Evolutionary conservation across 2,329 filamentous ascomycete genomes (phyloP), one percentile per base, ranked within the genome.

Genomic region (Lachnellula occidentalis): DNA sequence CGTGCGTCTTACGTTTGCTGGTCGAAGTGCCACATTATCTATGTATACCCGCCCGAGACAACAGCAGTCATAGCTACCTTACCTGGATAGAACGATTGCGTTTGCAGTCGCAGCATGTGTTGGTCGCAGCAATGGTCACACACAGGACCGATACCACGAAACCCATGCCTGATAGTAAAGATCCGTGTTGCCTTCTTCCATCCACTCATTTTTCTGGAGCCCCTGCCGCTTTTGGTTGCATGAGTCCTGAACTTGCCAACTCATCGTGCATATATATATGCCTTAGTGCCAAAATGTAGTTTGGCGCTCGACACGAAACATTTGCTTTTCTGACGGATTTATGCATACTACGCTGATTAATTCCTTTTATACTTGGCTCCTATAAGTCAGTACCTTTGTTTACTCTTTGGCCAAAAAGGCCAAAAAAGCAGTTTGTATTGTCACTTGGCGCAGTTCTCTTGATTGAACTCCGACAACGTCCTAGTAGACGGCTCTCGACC

Each of bases 61-160:
- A n/a, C 45, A 47, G 6, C 22, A n/a, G 19, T 4, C 21, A 47
- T n/a, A 8, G 24, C 17, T n/a, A 47, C 45, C 45, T n/a, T 22
- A 47, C 24, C 22, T n/a, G 11, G 27, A 31, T 31, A 31, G 11
- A 31, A 31, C 27, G 21, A n/a, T 27, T 42, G 37, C 7, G n/a
- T 41, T 27, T 15, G 36, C 12, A 15, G 11, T n/a, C 31, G 37
- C 12, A 27, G n/a, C 14, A 42, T 42, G 36, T 15, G 36, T 19
- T 41, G 48, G 48, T 50, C 27, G 48, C 48, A 50, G 34, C 8
- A 21, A 50, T 15, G 48, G 48, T 27, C 48, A 42, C 48, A 42
- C 43, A 22, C 48, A 50, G 11, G 37, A 22, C 43, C 48, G 36
- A 50, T 50, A 50, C 36, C 22, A 50, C n/a, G 19, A 27, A 50